Percentiles rank a stretch among this genome's conserved stretches.
phyloP scores from a whole-genome alignment of 495 filamentous ascomycete species.

The Xylaria palmicola region DNA sequence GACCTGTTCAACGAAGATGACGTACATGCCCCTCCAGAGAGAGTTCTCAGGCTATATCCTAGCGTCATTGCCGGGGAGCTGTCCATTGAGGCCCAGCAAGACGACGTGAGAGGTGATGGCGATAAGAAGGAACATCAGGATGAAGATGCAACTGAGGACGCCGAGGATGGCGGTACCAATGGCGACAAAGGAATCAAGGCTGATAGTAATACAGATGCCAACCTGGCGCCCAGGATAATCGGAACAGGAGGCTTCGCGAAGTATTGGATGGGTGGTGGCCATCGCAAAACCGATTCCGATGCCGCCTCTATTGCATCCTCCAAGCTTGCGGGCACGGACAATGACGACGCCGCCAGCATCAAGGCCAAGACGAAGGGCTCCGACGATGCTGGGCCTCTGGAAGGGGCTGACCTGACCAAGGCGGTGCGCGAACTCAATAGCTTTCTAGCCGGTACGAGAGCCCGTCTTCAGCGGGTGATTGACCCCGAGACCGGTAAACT shows the following conservation, averaged over 20 bases:
- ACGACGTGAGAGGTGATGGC: slow-evolving; percentile 36
- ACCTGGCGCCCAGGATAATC: slow-evolving; percentile 39
- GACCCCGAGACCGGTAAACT: slow-evolving; percentile 72
- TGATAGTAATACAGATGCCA: slow-evolving; percentile 31
- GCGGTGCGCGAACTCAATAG: slow-evolving; percentile 79
- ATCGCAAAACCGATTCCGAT: slow-evolving; percentile 57
- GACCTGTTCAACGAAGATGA: slow-evolving; percentile 80
- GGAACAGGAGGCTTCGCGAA: slow-evolving; percentile 43
- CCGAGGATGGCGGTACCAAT: slow-evolving; percentile 36
- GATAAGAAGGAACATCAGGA: slow-evolving; percentile 44
- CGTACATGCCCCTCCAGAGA: slow-evolving; percentile 82
- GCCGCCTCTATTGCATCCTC: slow-evolving; percentile 65
- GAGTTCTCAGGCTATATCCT: slow-evolving; percentile 84
- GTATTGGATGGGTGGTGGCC: slow-evolving; percentile 45
- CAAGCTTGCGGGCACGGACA: slow-evolving; percentile 41
- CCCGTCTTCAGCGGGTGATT: slow-evolving; percentile 77
- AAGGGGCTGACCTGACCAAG: slow-evolving; percentile 76
- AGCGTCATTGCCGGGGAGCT: slow-evolving; percentile 79
- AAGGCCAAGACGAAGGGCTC: slow-evolving; percentile 25
- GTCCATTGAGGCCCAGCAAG: slow-evolving; percentile 47
- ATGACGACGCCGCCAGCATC: slow-evolving; percentile 49
- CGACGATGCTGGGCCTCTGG: slow-evolving; percentile 49
- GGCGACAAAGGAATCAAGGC: slow-evolving; percentile 41
- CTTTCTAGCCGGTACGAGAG: slow-evolving; percentile 81
- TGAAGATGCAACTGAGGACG: slow-evolving; percentile 24